These are phyloP conservation scores for Aspergillus ochraceus DNA, from an alignment of 2,329 filamentous ascomycete species.

Conservation along the genomic window DNA sequence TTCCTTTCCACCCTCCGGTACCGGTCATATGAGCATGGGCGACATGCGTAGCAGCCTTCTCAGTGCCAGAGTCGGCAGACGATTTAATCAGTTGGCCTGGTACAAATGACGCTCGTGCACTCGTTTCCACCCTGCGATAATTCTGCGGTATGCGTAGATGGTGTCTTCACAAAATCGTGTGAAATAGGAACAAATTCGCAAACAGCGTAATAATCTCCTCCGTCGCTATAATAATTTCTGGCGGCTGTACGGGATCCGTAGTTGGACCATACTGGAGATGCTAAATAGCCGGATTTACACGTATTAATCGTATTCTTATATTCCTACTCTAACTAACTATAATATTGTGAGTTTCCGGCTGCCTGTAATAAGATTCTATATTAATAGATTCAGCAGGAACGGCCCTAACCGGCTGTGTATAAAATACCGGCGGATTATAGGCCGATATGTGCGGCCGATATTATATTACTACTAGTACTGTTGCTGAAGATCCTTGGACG, in stretches of 20 bases:
- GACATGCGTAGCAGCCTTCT: no score
- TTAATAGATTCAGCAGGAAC: constrained; percentile 5
- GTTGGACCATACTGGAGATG: constrained; percentile 14
- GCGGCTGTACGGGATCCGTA: constrained; percentile 14
- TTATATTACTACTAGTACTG: neutral
- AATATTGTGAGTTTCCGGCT: constrained; percentile 6
- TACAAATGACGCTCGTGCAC: no score
- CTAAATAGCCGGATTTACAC: constrained; percentile 15
- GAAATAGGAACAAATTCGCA: constrained; percentile 11
- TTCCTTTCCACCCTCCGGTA: no score
- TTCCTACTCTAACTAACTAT: constrained; percentile 2
- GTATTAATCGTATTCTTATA: constrained; percentile 9
- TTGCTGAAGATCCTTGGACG: neutral
- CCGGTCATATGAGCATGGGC: no score
- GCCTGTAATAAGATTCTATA: neutral
- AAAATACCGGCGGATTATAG: constrained; percentile 13
- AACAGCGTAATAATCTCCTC: constrained; percentile 14
- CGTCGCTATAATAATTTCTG: constrained; percentile 16
- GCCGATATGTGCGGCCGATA: neutral
- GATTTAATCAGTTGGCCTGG: no score
- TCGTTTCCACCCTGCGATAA: no score
- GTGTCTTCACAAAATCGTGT: neutral
- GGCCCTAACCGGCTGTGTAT: constrained; percentile 9
- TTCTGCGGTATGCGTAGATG: no score
- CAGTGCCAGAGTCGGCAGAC: no score